Evolutionary conservation across 1,284 basidiomycete genomes (phyloP).

Genomic region (Stygiomarasmius scandens): DNA sequence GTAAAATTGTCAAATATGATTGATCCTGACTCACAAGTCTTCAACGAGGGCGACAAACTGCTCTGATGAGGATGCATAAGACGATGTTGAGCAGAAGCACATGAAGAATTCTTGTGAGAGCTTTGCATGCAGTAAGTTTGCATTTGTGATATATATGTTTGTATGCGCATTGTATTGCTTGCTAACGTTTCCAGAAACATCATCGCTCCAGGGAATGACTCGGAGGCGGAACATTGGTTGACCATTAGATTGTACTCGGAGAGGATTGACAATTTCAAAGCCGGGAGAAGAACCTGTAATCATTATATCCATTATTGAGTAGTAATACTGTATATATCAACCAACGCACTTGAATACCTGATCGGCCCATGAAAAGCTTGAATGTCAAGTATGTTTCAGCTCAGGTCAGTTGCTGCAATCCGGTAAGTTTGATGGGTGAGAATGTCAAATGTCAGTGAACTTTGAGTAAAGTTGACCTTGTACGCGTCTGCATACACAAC

Average conservation of each 20-base stretch:
- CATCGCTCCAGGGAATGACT: conserved; percentile 18
- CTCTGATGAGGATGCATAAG: conserved; percentile 31
- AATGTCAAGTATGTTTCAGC: neutral
- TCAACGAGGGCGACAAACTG: conserved; percentile 27
- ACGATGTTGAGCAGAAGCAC: conserved; percentile 36
- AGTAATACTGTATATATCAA: neutral
- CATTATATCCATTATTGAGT: neutral
- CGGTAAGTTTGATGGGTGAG: neutral
- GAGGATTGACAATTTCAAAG: neutral
- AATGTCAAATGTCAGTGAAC: conserved; percentile 6
- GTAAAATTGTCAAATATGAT: neutral
- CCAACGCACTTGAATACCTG: neutral
- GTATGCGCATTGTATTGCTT: conserved; percentile 37
- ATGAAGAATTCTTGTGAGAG: conserved; percentile 38
- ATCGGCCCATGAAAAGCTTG: neutral
- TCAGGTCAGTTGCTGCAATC: too few relatives aligned
- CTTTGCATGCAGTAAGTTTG: conserved; percentile 23
- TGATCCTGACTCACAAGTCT: conserved; percentile 20
- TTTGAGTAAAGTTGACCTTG: neutral
- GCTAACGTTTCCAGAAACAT: conserved; percentile 31
- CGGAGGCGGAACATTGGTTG: neutral
- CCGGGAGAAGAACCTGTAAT: neutral
- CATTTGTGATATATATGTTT: conserved; percentile 30
- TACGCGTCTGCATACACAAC: conserved; percentile 12
- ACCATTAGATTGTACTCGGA: neutral